Evolutionary conservation across 106 monocot genomes (phyloP).

Genomic region (Iris macrosiphon): DNA sequence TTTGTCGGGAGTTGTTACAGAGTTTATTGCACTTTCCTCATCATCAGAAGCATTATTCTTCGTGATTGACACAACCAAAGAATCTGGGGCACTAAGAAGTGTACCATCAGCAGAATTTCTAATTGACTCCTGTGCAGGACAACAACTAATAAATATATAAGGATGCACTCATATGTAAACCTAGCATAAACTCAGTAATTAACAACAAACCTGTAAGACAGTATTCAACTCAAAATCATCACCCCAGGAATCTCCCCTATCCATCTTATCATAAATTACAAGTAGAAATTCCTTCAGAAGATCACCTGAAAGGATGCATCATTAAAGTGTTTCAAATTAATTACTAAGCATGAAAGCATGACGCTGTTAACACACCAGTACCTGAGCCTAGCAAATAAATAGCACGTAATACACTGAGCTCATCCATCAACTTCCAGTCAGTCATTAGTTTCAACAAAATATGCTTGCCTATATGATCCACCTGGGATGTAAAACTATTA

Average conservation of each 20-base stretch:
- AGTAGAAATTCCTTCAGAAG: conserved; percentile 77
- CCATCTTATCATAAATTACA: conserved; percentile 67
- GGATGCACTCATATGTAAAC: too few relatives aligned
- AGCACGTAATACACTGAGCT: conserved; percentile 75
- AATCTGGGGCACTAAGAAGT: conserved; percentile 65
- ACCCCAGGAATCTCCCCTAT: conserved; percentile 79
- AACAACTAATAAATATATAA: conserved; percentile 5
- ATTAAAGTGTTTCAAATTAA: not conserved
- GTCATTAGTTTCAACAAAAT: conserved; percentile 78
- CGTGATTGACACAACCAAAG: conserved; percentile 61
- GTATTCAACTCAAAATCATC: conserved; percentile 98
- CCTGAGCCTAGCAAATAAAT: conserved; percentile 96
- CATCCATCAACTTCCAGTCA: conserved; percentile 93
- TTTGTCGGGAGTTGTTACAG: conserved; percentile 31
- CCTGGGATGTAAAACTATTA: conserved; percentile 28
- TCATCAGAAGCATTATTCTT: conserved; percentile 30
- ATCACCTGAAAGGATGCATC: conserved; percentile 53
- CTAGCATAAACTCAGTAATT: too few relatives aligned
- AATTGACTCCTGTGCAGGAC: conserved; percentile 56
- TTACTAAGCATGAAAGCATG: not conserved
- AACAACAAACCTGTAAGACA: conserved; percentile 57
- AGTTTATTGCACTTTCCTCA: conserved; percentile 16
- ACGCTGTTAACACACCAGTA: conserved; percentile 13
- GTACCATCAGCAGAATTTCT: conserved; percentile 80
- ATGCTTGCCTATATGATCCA: conserved; percentile 75